Conservation (phyloP, 2,329 filamentous ascomycete genomes). For the Fusarium decemcellulare region DNA sequence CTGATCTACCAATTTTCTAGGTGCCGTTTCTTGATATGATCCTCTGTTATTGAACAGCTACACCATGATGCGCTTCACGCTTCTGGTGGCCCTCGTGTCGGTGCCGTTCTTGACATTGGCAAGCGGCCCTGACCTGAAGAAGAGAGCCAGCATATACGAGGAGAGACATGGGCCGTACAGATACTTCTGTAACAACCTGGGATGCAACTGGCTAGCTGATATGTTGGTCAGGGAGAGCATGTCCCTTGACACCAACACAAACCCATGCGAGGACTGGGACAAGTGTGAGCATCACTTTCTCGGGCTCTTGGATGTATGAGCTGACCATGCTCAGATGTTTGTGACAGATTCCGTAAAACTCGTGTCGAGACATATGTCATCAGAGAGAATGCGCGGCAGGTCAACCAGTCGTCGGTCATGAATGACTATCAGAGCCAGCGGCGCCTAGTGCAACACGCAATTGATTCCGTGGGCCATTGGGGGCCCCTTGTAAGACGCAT, state of each 20-base stretch:
- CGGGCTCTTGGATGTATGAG: neutral
- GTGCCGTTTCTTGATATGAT: too few relatives aligned
- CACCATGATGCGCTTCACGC: neutral
- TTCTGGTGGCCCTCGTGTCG: neutral
- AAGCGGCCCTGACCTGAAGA: neutral
- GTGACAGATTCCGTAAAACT: conserved; percentile 17
- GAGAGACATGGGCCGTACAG: neutral
- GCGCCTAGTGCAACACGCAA: too few relatives aligned
- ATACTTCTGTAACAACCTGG: neutral
- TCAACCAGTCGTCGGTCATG: neutral
- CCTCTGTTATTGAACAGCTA: too few relatives aligned
- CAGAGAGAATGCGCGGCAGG: neutral
- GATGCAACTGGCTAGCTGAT: conserved; percentile 13
- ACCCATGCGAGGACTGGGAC: conserved; percentile 36
- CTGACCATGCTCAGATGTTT: conserved; percentile 13
- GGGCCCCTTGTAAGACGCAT: too few relatives aligned
- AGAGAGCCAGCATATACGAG: neutral
- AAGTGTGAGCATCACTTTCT: conserved; percentile 19
- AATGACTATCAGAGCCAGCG: neutral
- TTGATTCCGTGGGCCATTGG: neutral
- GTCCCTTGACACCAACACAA: neutral
- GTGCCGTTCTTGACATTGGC: neutral
- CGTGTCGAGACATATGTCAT: neutral
- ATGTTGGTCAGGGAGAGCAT: conserved; percentile 2
- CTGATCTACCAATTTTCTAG: too few relatives aligned